These are phyloP conservation scores for Oenanthe sinensis DNA, from an alignment of 129 eudicot species.

Conservation along the genomic window DNA sequence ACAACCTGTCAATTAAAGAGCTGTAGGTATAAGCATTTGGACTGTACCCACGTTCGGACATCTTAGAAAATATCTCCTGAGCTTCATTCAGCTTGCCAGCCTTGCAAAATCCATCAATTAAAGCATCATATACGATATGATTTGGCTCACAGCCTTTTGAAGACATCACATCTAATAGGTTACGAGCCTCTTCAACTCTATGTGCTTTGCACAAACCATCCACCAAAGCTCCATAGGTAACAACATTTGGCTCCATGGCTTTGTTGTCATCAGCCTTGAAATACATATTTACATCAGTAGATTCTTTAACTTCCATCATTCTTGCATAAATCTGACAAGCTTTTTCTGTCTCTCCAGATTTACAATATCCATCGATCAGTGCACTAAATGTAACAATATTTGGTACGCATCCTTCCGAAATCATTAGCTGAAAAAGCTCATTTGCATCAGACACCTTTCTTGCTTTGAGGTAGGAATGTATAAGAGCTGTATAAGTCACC, in stretches of 20 bases:
- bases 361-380: conserved; percentile 79
- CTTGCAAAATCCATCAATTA: conserved; percentile 89
- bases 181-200: conserved; percentile 59
- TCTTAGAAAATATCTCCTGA: conserved; percentile 51
- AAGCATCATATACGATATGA: conserved; percentile 80
- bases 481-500: conserved; percentile 85
- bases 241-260: conserved; percentile 56
- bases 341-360: conserved; percentile 59
- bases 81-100: conserved; percentile 82
- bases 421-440: conserved; percentile 69
- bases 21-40: conserved; percentile 72
- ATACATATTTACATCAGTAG: conserved; percentile 48
- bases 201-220: conserved; percentile 92
- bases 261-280: conserved; percentile 35
- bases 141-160: conserved; percentile 78
- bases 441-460: conserved; percentile 52
- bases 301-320: conserved; percentile 51
- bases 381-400: conserved; percentile 81
- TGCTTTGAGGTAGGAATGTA: conserved; percentile 84
- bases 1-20: conserved; percentile 73
- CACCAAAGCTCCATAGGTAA: conserved; percentile 88
- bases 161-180: conserved; percentile 67
- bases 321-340: conserved; percentile 76
- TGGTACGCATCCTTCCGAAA: conserved; percentile 59
- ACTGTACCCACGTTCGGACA: conserved; percentile 64